Evolutionary conservation across 208 protist genomes (phyloP).

Genomic region (Trichomonas vaginalis): DNA sequence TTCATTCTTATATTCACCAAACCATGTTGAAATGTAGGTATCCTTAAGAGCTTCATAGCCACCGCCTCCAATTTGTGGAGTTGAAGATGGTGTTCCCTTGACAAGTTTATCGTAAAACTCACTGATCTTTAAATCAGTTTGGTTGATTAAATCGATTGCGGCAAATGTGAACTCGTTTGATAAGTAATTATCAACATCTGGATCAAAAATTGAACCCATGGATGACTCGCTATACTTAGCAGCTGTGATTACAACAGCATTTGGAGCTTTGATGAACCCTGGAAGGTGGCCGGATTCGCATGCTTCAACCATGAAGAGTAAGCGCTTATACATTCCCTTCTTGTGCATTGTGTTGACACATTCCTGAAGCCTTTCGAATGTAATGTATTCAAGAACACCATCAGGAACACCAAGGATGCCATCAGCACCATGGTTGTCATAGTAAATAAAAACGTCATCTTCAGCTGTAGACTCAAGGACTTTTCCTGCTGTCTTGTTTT

Average conservation of each 20-base stretch:
- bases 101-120: too few species aligned
- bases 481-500: slow-evolving; percentile 19
- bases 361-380: slow-evolving; percentile 20
- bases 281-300: slow-evolving; percentile 41
- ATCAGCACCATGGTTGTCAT: slow-evolving; percentile 37
- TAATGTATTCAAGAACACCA: background rate
- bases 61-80: too few species aligned
- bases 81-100: too few species aligned
- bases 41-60: too few species aligned
- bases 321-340: slow-evolving; percentile 19
- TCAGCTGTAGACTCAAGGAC: background rate
- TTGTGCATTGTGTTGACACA: slow-evolving; percentile 21
- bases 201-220: background rate
- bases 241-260: background rate
- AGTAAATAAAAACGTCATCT: slow-evolving; percentile 38
- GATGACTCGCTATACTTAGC: background rate
- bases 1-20: too few species aligned
- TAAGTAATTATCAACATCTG: background rate
- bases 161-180: background rate
- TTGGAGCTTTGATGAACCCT: background rate
- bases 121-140: too few species aligned
- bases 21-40: too few species aligned
- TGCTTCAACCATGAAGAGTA: slow-evolving; percentile 43
- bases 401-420: slow-evolving; percentile 28
- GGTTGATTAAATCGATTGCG: background rate